Evolutionary conservation across 495 filamentous ascomycete species (phyloP), one percentile per base, ranked within the genome.

Genomic region (Stereocaulon alpinum): DNA sequence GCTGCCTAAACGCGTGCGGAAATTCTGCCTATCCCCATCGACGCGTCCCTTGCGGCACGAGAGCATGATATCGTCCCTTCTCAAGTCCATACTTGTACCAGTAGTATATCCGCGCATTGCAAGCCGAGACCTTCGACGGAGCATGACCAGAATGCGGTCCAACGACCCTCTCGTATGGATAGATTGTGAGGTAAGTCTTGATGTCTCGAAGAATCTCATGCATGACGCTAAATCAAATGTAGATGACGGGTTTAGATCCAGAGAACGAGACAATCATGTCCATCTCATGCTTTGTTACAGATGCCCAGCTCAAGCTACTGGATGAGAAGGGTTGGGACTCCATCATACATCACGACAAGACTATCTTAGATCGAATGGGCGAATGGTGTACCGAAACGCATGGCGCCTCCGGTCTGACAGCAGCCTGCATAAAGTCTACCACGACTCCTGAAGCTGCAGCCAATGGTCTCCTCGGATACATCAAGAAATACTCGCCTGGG

Each of bases 201-300:
- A 29, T 29, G 18, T 11, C 17, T 40, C 12, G 14, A 18, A 12
- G 2, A 64, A 7, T 6, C 14, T 18, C 4, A 45, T 10, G 6
- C 41, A 42, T 40, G 44, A 24, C 20, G n/a, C 29, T n/a, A 30
- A 30, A 52, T 18, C 22, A n/a, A 49, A 34, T 53, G 43, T 61
- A 96, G 91, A 98, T 98, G 93, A 96, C 94, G 3, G 93, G 93
- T 4, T 82, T 98, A 4, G 77, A 95, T 69, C 74, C 82, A 2
- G 80, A 86, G 32, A 80, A 71, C 20, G 94, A 97, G 66, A 80
- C 82, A 17, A 95, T 98, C 66, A 82, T 98, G 63, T 89, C 94
- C 68, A 86, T 98, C 34, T 93, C 86, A 71, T 98, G 93, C 74
- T 87, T 94, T 73, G 81, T 98, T 68, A 98, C 94, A 9, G 83